Percentiles rank a stretch among this genome's conserved stretches.
These are phyloP conservation scores for Chrysopogon serrulatus DNA, from an alignment of 176 grass and related monocot species.

Conservation along the genomic window DNA sequence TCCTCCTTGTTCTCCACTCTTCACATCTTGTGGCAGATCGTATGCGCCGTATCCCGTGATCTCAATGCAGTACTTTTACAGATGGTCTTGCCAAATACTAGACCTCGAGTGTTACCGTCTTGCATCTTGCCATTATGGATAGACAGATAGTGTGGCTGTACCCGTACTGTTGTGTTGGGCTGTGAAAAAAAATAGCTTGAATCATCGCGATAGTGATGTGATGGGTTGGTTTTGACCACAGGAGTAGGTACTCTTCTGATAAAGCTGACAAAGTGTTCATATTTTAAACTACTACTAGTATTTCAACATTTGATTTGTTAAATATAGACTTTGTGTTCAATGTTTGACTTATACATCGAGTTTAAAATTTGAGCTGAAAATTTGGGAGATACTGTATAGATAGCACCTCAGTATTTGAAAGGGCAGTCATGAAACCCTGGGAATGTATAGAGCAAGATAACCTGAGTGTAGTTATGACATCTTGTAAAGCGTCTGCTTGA, in stretches of 20 bases:
- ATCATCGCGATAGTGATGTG: background rate
- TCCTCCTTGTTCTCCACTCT: too few relatives aligned
- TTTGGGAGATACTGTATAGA: background rate
- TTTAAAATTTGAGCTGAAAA: background rate
- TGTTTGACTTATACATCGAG: background rate
- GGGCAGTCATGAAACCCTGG: background rate
- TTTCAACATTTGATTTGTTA: background rate
- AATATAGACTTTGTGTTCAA: background rate
- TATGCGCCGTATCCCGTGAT: background rate
- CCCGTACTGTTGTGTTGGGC: background rate
- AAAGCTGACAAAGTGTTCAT: background rate
- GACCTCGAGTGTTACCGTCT: background rate
- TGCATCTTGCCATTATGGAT: too few relatives aligned
- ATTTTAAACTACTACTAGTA: background rate
- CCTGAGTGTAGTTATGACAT: background rate
- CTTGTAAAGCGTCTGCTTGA: background rate
- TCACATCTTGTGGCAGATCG: background rate
- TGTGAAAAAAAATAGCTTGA: background rate
- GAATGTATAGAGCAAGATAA: background rate
- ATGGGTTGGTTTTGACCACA: background rate
- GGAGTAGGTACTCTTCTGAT: background rate
- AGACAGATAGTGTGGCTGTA: too few relatives aligned
- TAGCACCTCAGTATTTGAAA: background rate
- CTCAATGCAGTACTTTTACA: background rate
- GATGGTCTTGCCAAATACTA: background rate